phyloP scores from a whole-genome alignment of 148 eudicot species.

The Polygonum aviculare region DNA sequence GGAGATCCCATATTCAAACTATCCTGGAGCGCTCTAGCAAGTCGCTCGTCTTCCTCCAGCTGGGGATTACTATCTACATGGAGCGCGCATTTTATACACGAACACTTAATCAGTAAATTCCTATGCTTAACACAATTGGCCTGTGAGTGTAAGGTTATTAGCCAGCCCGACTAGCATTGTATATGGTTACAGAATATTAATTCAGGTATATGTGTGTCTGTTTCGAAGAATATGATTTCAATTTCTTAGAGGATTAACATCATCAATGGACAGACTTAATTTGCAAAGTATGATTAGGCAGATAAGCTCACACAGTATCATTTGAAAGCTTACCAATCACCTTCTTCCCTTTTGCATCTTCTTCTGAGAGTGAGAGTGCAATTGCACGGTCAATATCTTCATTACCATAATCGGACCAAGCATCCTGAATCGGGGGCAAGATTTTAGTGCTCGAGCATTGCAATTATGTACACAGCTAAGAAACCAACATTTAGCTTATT shows the following conservation, averaged over 20 bases:
- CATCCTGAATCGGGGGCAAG: constrained; percentile 35
- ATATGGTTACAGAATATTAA: not conserved
- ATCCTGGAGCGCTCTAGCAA: constrained; percentile 88
- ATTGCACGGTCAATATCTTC: constrained; percentile 88
- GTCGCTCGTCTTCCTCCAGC: constrained; percentile 79
- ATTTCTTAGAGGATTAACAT: not conserved
- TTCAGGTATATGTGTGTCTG: not conserved
- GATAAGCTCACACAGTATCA: not conserved
- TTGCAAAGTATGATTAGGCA: not conserved
- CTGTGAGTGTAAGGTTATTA: not conserved
- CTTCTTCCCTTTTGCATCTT: constrained; percentile 71
- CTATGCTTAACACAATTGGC: not conserved
- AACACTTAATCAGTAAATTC: not conserved
- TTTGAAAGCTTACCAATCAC: constrained; percentile 48
- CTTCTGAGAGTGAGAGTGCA: constrained; percentile 71
- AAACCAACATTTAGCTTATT: not conserved
- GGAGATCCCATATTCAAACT: constrained; percentile 64
- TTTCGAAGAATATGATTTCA: no score
- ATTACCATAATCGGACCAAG: constrained; percentile 50
- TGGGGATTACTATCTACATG: constrained; percentile 33
- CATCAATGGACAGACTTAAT: not conserved
- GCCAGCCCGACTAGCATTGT: not conserved
- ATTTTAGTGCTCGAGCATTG: not conserved
- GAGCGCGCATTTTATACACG: not conserved
- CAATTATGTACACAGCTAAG: not conserved